phyloP scores from a whole-genome alignment of 441 rosid genomes.

The Raphanus hybrid region DNA sequence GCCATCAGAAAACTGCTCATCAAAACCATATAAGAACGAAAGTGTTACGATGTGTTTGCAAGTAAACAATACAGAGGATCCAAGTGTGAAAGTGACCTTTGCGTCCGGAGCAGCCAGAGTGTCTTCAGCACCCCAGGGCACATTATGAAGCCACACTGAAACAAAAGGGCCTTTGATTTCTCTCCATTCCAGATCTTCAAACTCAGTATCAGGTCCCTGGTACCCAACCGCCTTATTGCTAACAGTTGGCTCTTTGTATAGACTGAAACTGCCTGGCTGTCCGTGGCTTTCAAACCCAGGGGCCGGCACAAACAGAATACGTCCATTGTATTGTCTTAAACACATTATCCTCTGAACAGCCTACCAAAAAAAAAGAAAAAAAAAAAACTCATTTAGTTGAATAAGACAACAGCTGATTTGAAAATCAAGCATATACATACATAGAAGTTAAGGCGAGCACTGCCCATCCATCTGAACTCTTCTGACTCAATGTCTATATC shows the following conservation, averaged over 20 bases:
- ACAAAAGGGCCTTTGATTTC: slow-evolving; percentile 83
- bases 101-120: slow-evolving; percentile 88
- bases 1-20: slow-evolving; percentile 85
- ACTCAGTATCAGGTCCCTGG: slow-evolving; percentile 61
- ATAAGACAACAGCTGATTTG: neutral
- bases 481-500: no score
- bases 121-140: slow-evolving; percentile 86
- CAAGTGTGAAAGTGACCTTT: no score
- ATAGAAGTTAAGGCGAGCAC: no score
- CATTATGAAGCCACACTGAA: slow-evolving; percentile 94
- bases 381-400: no score
- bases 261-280: no score
- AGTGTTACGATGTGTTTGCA: neutral
- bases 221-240: slow-evolving; percentile 47
- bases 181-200: slow-evolving; percentile 68
- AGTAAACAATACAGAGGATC: neutral
- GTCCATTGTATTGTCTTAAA: no score
- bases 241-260: no score
- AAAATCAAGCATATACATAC: neutral
- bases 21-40: neutral
- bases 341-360: no score
- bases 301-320: no score
- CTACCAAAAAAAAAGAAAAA: no score
- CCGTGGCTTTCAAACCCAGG: no score
- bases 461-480: no score